Evolutionary conservation across 2,329 filamentous ascomycete species (phyloP).

Genomic region (Immersiporthe knoxdaviesiana): DNA sequence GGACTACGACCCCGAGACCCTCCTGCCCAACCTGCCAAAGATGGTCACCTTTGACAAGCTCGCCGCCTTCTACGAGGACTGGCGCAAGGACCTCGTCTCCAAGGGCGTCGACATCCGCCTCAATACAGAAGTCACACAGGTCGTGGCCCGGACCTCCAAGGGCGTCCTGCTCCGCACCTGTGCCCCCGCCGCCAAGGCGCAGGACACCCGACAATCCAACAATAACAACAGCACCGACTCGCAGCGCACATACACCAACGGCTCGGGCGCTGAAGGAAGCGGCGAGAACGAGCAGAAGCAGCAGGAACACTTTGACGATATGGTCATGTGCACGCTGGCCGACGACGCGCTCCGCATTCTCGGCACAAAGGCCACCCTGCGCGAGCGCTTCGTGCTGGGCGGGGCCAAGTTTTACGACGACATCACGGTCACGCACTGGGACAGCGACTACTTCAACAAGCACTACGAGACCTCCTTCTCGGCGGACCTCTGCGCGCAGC

Average conservation of each 20-base stretch:
- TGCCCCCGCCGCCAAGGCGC: conserved; percentile 47
- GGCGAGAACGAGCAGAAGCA: conserved; percentile 27
- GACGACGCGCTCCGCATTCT: conserved; percentile 56
- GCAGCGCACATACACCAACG: conserved; percentile 45
- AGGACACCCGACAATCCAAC: conserved; percentile 14
- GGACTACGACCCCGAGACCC: conserved; percentile 58
- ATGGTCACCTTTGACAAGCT: conserved; percentile 71
- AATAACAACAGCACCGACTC: conserved; percentile 41
- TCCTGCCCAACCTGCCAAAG: conserved; percentile 61
- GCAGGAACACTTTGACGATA: conserved; percentile 63
- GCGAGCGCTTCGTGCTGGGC: conserved; percentile 70
- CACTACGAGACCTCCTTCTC: conserved; percentile 69
- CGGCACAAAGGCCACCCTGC: conserved; percentile 57
- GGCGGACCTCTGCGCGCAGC: conserved; percentile 52
- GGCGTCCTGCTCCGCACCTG: conserved; percentile 57
- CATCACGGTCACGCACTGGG: conserved; percentile 70
- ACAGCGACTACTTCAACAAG: conserved; percentile 65
- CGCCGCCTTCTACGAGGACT: conserved; percentile 62
- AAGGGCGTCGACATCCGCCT: conserved; percentile 61
- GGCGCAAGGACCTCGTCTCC: conserved; percentile 56
- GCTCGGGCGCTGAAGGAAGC: conserved; percentile 55
- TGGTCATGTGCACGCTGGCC: conserved; percentile 64
- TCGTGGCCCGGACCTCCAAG: conserved; percentile 54
- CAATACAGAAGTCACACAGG: conserved; percentile 57
- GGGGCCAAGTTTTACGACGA: conserved; percentile 72